Conservation (phyloP, 345 rosid genomes). For the Raphanus sativus region DNA sequence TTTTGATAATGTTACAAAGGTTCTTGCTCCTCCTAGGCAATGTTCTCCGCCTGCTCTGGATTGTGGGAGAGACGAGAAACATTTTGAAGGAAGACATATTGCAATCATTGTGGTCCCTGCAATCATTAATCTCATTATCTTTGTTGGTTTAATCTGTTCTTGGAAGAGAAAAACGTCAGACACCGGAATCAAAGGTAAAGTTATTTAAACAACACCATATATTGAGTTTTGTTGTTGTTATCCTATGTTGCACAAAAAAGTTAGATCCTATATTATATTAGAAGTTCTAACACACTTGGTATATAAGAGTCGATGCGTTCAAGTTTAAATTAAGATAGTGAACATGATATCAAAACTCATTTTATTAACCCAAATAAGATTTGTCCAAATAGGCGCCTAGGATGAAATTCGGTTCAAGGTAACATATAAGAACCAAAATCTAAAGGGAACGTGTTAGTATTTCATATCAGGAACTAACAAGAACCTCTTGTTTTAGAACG, state of each 20-base stretch:
- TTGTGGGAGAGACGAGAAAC: neutral
- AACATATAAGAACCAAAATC: neutral
- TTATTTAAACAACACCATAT: neutral
- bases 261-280: neutral
- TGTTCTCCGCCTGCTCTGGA: constrained; percentile 1
- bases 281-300: neutral
- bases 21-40: constrained; percentile 26
- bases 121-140: constrained; percentile 4
- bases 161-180: constrained; percentile 20
- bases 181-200: constrained; percentile 14
- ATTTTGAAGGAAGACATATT: constrained; percentile 22
- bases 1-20: constrained; percentile 10
- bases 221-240: neutral
- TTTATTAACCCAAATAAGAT: neutral
- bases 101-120: constrained; percentile 35
- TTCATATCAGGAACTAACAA: neutral
- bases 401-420: neutral
- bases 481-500: neutral
- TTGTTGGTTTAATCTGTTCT: constrained; percentile 15
- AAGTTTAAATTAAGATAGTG: neutral
- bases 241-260: no score
- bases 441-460: neutral
- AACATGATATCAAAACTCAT: neutral
- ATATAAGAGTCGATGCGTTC: neutral
- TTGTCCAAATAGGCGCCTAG: neutral